These are phyloP conservation scores for Pulveroboletus sp. DNA, from an alignment of 768 basidiomycete species.

Conservation along the genomic window DNA sequence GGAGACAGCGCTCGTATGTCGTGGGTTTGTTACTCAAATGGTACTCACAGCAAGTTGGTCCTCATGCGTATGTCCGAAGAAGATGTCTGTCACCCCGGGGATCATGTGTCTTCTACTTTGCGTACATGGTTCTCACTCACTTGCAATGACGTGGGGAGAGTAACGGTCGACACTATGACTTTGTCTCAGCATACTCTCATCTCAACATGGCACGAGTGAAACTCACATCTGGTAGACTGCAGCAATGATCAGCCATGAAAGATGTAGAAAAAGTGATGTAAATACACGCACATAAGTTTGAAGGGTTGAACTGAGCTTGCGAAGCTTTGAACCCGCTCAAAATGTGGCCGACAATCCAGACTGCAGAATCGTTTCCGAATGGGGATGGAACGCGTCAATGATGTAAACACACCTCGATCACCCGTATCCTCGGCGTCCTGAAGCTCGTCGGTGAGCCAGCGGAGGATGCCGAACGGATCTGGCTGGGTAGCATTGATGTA, in stretches of 20 bases:
- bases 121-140: slow-evolving; percentile 22
- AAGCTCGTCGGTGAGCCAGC: slow-evolving; percentile 49
- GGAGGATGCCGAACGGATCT: slow-evolving; percentile 47
- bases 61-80: slow-evolving; percentile 73
- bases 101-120: not conserved
- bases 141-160: slow-evolving; percentile 46
- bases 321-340: slow-evolving; percentile 45
- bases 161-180: slow-evolving; percentile 40
- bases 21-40: not conserved
- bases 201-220: too few species aligned
- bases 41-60: slow-evolving; percentile 55
- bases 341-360: slow-evolving; percentile 51
- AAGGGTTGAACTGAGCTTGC: slow-evolving; percentile 39
- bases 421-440: slow-evolving; percentile 50
- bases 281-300: slow-evolving; percentile 39
- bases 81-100: slow-evolving; percentile 42
- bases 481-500: slow-evolving; percentile 45
- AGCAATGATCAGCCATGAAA: not conserved
- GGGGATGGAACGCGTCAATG: not conserved
- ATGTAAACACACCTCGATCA: slow-evolving; percentile 34
- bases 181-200: not conserved
- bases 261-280: not conserved
- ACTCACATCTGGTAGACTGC: slow-evolving; percentile 46
- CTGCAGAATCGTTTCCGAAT: slow-evolving; percentile 18
- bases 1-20: not conserved